These are phyloP conservation scores for Penicillium sp. DNA, from an alignment of 2,329 filamentous ascomycete genomes.

Conservation along the genomic window DNA sequence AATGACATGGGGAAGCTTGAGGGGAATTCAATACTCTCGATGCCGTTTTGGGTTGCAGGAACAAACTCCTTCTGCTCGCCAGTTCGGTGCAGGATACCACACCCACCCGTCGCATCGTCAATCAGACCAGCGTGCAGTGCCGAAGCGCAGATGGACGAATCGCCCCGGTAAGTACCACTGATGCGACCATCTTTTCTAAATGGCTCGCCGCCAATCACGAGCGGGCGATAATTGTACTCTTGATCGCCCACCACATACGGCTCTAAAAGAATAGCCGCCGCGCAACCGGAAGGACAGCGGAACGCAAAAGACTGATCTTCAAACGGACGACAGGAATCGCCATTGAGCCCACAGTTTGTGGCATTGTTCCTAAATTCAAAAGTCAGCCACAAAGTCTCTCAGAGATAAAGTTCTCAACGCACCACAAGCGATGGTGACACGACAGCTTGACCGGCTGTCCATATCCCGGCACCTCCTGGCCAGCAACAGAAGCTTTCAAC, in stretches of 20 bases:
- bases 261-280: constrained; percentile 52
- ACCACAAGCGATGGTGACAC: constrained; percentile 40
- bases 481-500: constrained; percentile 32
- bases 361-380: constrained; percentile 32
- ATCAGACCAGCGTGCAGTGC: constrained; percentile 63
- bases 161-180: constrained; percentile 57
- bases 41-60: constrained; percentile 49
- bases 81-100: constrained; percentile 55
- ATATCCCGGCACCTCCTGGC: constrained; percentile 34
- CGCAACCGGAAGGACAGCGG: constrained; percentile 60
- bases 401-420: constrained; percentile 36
- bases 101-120: constrained; percentile 55
- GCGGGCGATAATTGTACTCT: constrained; percentile 54
- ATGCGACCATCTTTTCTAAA: constrained; percentile 39
- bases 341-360: constrained; percentile 57
- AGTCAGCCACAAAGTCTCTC: neutral
- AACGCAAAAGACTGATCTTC: constrained; percentile 56
- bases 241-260: constrained; percentile 60
- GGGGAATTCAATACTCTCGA: constrained; percentile 55
- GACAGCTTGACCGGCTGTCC: constrained; percentile 37
- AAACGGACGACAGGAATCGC: constrained; percentile 59
- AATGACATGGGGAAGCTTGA: constrained; percentile 62
- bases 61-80: constrained; percentile 54
- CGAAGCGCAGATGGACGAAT: constrained; percentile 62
- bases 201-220: constrained; percentile 58